Percentiles rank a stretch among this genome's conserved stretches.
Conservation (phyloP, 306 rosid genomes). For the Inga oerstediana region DNA sequence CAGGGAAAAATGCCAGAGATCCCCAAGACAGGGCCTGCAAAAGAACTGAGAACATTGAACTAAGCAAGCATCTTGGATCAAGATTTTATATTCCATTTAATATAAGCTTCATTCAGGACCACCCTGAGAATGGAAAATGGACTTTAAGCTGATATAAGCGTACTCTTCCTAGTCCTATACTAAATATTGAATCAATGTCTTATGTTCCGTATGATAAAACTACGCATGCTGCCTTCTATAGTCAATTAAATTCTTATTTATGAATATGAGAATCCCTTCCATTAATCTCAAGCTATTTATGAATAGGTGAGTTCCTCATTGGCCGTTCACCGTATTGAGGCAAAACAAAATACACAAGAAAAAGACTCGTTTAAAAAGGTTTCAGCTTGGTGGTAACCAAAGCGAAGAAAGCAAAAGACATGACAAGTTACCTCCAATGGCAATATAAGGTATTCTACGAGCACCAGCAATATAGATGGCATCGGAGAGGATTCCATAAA, state of each 20-base stretch:
- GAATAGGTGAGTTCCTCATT: background rate
- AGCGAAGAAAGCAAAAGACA: conserved; percentile 2
- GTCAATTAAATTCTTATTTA: background rate
- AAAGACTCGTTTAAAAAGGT: background rate
- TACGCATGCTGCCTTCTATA: background rate
- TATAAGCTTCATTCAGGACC: background rate
- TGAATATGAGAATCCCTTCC: background rate
- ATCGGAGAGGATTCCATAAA: conserved; percentile 84
- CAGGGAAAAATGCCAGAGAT: conserved; percentile 64
- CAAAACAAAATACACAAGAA: background rate
- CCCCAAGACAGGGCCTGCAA: conserved; percentile 91
- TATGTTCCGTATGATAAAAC: background rate
- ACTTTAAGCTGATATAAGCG: background rate
- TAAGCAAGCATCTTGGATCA: conserved; percentile 28
- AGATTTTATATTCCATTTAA: background rate
- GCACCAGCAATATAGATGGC: conserved; percentile 71
- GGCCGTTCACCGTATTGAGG: background rate
- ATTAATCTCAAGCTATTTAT: background rate
- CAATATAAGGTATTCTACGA: conserved; percentile 79
- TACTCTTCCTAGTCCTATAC: background rate
- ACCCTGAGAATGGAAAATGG: background rate
- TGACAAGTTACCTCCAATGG: conserved; percentile 66
- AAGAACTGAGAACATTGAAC: conserved; percentile 58
- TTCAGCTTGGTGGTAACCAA: background rate
- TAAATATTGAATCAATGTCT: background rate